Conservation (phyloP, 2,329 filamentous ascomycete genomes). For the Ceratocystis papillata region DNA sequence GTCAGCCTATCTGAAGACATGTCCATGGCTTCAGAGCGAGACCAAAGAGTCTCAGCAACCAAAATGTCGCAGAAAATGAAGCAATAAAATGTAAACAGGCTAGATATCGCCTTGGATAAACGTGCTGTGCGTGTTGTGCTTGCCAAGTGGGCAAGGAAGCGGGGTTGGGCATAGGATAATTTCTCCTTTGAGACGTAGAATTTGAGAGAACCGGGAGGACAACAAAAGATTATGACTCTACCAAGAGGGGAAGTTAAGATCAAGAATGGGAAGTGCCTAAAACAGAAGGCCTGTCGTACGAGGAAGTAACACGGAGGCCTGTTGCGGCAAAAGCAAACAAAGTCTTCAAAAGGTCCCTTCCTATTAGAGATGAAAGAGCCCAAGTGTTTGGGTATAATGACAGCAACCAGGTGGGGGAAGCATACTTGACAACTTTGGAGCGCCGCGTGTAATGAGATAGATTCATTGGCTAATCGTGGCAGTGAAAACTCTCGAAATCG, state of each 20-base stretch:
- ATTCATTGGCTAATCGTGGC: background rate
- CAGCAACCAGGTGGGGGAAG: background rate
- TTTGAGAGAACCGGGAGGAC: background rate
- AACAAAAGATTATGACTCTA: constrained; percentile 7
- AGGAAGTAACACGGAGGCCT: background rate
- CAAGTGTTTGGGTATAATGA: background rate
- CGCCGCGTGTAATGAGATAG: no score
- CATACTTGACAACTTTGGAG: no score
- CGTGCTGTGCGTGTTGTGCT: no score
- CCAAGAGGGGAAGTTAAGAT: background rate
- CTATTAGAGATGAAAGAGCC: background rate
- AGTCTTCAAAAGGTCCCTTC: constrained; percentile 1
- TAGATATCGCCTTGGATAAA: background rate
- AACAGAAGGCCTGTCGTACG: constrained; percentile 1
- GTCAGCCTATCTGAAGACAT: background rate
- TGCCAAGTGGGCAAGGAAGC: background rate
- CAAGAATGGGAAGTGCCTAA: constrained; percentile 6
- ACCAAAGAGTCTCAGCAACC: background rate
- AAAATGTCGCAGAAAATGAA: background rate
- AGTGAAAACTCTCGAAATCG: background rate
- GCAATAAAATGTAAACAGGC: constrained; percentile 3
- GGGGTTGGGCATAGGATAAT: background rate
- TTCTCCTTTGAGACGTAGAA: background rate
- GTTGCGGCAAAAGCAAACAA: constrained; percentile 1
- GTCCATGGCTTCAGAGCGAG: background rate